These are phyloP conservation scores for Pythium apleroticum DNA, from an alignment of 352 stramenopile genomes.

Conservation along the genomic window DNA sequence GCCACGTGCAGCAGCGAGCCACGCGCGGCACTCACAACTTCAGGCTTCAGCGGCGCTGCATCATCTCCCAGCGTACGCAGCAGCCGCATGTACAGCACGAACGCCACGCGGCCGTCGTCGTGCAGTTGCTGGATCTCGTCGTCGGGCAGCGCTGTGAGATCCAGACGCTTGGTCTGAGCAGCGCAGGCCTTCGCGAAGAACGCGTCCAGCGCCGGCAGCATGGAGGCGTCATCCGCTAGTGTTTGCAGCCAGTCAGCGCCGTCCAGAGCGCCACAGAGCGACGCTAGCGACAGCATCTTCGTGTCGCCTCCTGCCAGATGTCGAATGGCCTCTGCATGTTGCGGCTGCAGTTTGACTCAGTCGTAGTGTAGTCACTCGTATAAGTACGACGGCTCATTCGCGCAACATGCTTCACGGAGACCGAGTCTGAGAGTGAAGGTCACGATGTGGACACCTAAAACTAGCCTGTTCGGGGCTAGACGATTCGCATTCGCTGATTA, in stretches of 20 bases:
- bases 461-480: neutral
- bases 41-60: neutral
- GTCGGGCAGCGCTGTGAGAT: neutral
- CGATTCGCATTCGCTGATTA: constrained; percentile 6
- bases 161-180: constrained; percentile 16
- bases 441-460: too few relatives aligned
- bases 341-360: neutral
- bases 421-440: constrained; percentile 10
- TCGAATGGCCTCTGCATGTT: neutral
- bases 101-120: constrained; percentile 21
- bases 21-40: constrained; percentile 14
- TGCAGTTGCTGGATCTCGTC: constrained; percentile 17
- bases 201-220: constrained; percentile 33
- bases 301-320: neutral
- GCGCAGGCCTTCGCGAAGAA: constrained; percentile 25
- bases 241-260: constrained; percentile 22
- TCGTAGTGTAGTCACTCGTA: constrained; percentile 6
- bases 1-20: constrained; percentile 48
- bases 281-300: constrained; percentile 12
- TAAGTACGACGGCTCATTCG: constrained; percentile 28
- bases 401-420: constrained; percentile 23
- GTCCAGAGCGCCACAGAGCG: constrained; percentile 14
- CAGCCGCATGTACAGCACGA: constrained; percentile 43
- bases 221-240: constrained; percentile 1
- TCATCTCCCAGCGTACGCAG: constrained; percentile 7